Base-by-base conservation (phyloP, 192 early-diverging fungal genomes). In the Linderina pennispora region DNA sequence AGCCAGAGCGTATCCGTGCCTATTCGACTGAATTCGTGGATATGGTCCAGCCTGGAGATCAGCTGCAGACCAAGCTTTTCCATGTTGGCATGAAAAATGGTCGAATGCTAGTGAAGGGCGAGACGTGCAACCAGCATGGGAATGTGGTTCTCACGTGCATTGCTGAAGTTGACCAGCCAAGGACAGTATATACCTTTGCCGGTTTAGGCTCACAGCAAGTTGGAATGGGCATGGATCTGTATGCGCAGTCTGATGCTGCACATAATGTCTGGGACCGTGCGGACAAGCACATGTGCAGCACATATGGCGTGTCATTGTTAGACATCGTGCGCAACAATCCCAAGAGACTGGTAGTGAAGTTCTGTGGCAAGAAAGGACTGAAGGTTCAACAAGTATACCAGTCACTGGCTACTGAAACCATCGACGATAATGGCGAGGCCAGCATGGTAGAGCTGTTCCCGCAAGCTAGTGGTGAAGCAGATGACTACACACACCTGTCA, bases 141-240 rank as follows among this genome's bases (percentile, higher is more conserved):
- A 61, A 53, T 8, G 47, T 55, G 2, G 82, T 97, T 23, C 75
- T 97, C 34, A 77, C 77, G 40, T 91, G 90, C 48, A 80, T 76
- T 7, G 92, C 91, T 21, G 83, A 94, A 64, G 86, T 94, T 18
- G 89, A 92, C 48, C 94, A 97, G 70, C 84, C 90, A 21, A 62
- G 72, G 32, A 91, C 90, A 23, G 83, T 87, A 24, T 97, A 90
- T 36, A 85, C 94, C 11, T 97, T 97, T 61, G 93, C 93, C 40
- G 93, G 93, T 32, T 91, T 94, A 53, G 93, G 91, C 43, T 93
- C 94, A 45, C 94, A 97, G 63, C 82, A 92, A 55, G 76, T 80
- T 16, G 89, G 89, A 38, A 97, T 97, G 94, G 94, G 94, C 47
- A 94, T 97, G 94, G 82, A 82, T 21, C 77, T 94, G n/a, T 97